These are phyloP conservation scores for Globisporangium irregulare DNA, from an alignment of 352 stramenopile species.

Conservation along the genomic window DNA sequence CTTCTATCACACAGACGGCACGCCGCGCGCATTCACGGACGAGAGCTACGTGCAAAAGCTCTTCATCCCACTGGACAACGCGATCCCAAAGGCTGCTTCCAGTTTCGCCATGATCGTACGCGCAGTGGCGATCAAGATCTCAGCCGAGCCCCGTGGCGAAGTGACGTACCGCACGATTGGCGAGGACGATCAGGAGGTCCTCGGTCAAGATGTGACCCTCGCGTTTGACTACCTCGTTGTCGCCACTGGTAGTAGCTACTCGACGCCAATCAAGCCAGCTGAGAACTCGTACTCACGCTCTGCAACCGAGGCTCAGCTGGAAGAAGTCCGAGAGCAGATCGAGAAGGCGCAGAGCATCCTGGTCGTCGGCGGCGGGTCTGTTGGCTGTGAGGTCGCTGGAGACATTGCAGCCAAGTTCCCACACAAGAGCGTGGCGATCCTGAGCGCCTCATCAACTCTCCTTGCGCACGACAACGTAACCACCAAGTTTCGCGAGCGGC, in stretches of 20 bases:
- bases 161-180: constrained; percentile 11
- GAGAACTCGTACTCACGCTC: constrained; percentile 17
- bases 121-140: constrained; percentile 1
- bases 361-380: constrained; percentile 42
- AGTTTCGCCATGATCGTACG: constrained; percentile 12
- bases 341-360: constrained; percentile 35
- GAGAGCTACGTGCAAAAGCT: constrained; percentile 45
- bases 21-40: constrained; percentile 53
- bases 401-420: constrained; percentile 43
- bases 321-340: constrained; percentile 27
- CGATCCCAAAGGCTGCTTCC: constrained; percentile 22
- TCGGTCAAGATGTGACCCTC: constrained; percentile 16
- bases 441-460: constrained; percentile 25
- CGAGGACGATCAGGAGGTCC: not conserved
- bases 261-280: constrained; percentile 47
- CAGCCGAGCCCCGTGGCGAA: not conserved
- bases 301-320: constrained; percentile 23
- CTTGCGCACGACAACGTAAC: constrained; percentile 28
- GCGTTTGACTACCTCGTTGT: constrained; percentile 55
- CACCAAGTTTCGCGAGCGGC: constrained; percentile 29
- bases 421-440: constrained; percentile 43
- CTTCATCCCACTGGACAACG: constrained; percentile 69
- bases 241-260: constrained; percentile 54
- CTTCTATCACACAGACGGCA: constrained; percentile 46
- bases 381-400: constrained; percentile 47